phyloP scores from a whole-genome alignment of 331 rosid species.

The Stylosanthes scabra region DNA sequence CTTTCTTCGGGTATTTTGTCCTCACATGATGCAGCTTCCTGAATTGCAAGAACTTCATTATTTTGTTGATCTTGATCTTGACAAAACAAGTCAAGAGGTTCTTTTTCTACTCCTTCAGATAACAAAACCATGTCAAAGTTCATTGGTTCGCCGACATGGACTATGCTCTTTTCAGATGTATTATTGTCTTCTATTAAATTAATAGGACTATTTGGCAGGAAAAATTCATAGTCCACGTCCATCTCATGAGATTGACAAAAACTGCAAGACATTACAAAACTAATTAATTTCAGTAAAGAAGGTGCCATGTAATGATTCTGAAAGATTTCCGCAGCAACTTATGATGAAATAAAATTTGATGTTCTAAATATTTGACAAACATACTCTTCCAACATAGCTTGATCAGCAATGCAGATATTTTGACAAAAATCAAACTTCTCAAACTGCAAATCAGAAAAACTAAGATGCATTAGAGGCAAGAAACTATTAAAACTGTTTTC shows the following conservation, averaged over 20 bases:
- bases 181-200: conserved; percentile 34
- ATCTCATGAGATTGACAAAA: conserved; percentile 44
- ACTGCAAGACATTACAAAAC: conserved; percentile 51
- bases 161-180: conserved; percentile 40
- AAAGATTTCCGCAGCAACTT: conserved; percentile 18
- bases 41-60: conserved; percentile 39
- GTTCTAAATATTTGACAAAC: conserved; percentile 28
- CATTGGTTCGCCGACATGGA: conserved; percentile 43
- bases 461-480: conserved; percentile 22
- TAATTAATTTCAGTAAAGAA: conserved; percentile 26
- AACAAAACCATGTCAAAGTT: conserved; percentile 29
- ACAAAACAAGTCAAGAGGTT: conserved; percentile 29
- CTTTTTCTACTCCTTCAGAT: conserved; percentile 37
- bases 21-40: conserved; percentile 27
- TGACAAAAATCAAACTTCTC: conserved; percentile 55
- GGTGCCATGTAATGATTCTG: conserved; percentile 23
- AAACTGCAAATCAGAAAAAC: conserved; percentile 49
- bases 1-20: conserved; percentile 34
- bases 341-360: conserved; percentile 3
- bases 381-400: conserved; percentile 57
- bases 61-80: conserved; percentile 46
- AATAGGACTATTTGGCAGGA: conserved; percentile 39
- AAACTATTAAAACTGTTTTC: conserved; percentile 5
- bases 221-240: conserved; percentile 50
- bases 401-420: conserved; percentile 38